Evolutionary conservation across 129 eudicot genomes (phyloP).

Genomic region (Sambucus nigra): DNA sequence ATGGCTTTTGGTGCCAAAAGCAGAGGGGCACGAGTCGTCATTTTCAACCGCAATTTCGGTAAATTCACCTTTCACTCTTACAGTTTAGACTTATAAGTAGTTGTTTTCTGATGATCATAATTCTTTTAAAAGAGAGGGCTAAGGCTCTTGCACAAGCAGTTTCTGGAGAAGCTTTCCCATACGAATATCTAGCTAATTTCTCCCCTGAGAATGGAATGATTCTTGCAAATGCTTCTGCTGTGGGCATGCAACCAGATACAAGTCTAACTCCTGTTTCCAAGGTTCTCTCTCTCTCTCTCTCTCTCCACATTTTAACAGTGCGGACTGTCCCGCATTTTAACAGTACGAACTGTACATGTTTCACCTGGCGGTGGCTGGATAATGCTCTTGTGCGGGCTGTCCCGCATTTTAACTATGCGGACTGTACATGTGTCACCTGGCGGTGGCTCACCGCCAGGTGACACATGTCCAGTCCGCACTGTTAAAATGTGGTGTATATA

Average conservation of each 20-base stretch:
- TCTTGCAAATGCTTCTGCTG: constrained; percentile 75
- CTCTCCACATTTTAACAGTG: neutral
- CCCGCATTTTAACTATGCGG: too few relatives aligned
- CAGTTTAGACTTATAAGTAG: neutral
- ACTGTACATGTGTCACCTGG: too few relatives aligned
- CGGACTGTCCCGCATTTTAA: too few relatives aligned
- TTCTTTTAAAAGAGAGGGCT: constrained; percentile 47
- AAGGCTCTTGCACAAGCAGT: constrained; percentile 69
- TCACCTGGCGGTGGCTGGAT: too few relatives aligned
- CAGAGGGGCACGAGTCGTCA: constrained; percentile 76
- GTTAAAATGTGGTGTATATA: too few relatives aligned
- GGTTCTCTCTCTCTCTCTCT: constrained; percentile 28
- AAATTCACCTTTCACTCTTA: constrained; percentile 2
- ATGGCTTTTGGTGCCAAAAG: constrained; percentile 80
- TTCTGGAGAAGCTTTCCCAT: constrained; percentile 71
- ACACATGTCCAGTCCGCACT: too few relatives aligned
- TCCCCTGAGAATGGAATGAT: constrained; percentile 74
- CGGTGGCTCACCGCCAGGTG: too few relatives aligned
- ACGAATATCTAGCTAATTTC: constrained; percentile 34
- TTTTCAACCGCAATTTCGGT: constrained; percentile 80
- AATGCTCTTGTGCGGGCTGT: too few relatives aligned
- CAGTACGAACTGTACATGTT: too few relatives aligned
- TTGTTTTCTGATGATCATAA: constrained; percentile 10
- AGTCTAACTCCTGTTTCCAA: constrained; percentile 67
- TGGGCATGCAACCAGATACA: constrained; percentile 73